Evolutionary conservation across 164 flowering plant species (phyloP), one percentile per base, ranked within the genome.

Genomic region (Sedum album): DNA sequence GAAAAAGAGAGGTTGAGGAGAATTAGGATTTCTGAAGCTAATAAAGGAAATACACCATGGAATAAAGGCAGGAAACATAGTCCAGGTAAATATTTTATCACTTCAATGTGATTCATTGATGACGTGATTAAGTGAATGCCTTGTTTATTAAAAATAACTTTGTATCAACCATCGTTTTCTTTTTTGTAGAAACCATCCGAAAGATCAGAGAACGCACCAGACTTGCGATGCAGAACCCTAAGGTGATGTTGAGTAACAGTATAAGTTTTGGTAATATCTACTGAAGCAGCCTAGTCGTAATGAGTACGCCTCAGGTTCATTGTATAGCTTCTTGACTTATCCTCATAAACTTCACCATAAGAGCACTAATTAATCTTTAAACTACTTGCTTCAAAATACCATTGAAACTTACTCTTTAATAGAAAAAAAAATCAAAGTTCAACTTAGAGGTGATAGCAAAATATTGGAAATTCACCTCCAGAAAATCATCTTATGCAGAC

Each of bases 51-150:
- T 36, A 81, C 83, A 1, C 93, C 99, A 21, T 95, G 99, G 99
- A 95, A 95, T 85, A 90, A 86, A 78, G 97, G 99, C 71, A 85
- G 84, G 81, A 95, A 90, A 77, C 99, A 95, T 72, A 91, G 91
- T 80, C 75, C 90, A 73, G 99, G 99, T 90, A 74, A 66, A 21
- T 20, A 17, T 11, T 17, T 9, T 25, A 65, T 36, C 9, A 4
- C 15, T 64, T 64, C 11, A 21, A 4, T 9, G 2, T n/a, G 41
- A 14, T 15, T 63, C 20, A 2, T 8, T 9, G 13, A 63, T 10
- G 6, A 13, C 30, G 9, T 20, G 11, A 41, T 44, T 44, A 33
- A 21, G 18, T 13, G 6, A 7, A 23, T 25, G 11, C 28, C 46
- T 65, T 21, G 30, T 33, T 96, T 72, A 86, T 71, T 66, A 17